Base-by-base conservation (phyloP, 2,329 filamentous ascomycete genomes). In the Volutella citrinella region DNA sequence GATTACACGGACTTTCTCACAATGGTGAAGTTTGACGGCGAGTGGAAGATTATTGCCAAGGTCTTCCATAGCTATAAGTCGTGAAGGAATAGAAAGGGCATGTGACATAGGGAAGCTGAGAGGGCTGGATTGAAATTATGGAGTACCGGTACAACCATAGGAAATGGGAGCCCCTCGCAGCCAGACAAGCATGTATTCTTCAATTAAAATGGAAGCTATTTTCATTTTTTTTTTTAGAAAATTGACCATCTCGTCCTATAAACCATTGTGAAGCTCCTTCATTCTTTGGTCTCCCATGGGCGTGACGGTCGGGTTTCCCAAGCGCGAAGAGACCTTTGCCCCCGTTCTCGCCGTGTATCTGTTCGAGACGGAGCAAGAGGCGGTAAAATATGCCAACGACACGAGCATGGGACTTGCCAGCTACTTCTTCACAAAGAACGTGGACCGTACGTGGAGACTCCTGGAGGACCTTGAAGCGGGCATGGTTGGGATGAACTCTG, bases 1-100 rank as follows among this genome's bases (percentile, higher is more conserved):
- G 33, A 22, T 10, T 45, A 45, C 19, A 36, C 31, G 5, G 44
- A 47, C n/a, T 45, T 38, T 23, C 34, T 30, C 21, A 42, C 43
- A 5, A 19, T 46, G 38, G 33, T 46, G 14, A 45, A 43, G 36
- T 21, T 34, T 14, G 39, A 45, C 10, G 39, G 33, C 7, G 27
- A 34, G 14, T 43, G 42, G 39, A 31, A 33, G 15, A 30, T 40
- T 15, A 36, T 45, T 28, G 31, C 36, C 3, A 45, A 42, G 36
- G 33, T 39, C 3, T 45, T 40, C 10, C 39, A 42, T 8, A 32
- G 27, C 13, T 42, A 33, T 11, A 10, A 33, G 24, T 13, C 8
- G 12, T 26, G n/a, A n/a, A n/a, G n/a, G n/a, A n/a, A n/a, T n/a
- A n/a, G n/a, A n/a, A n/a, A n/a, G n/a, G n/a, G n/a, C n/a, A n/a